These are phyloP conservation scores for Microascus cirrosus DNA, from an alignment of 2,329 filamentous ascomycete species.

Conservation along the genomic window DNA sequence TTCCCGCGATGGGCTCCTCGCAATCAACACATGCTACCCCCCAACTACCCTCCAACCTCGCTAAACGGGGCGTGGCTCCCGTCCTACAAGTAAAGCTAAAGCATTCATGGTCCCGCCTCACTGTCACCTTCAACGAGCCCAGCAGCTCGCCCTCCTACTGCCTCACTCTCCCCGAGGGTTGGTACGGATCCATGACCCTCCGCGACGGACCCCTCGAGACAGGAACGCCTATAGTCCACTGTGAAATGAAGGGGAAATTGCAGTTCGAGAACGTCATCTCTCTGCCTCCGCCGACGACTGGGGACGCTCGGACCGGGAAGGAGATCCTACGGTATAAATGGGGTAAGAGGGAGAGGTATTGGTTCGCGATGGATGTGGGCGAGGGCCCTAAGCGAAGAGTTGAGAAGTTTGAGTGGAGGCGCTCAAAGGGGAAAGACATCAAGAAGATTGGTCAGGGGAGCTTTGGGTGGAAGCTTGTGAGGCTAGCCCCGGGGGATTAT, in stretches of 20 bases:
- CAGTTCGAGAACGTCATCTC: background rate
- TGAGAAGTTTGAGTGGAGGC: background rate
- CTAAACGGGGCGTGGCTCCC: background rate
- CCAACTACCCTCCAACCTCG: background rate
- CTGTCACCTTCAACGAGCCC: background rate
- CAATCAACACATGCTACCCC: background rate
- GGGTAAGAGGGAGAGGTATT: background rate
- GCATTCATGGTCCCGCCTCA: background rate
- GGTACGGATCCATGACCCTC: background rate
- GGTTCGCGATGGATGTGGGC: slow-evolving; percentile 1
- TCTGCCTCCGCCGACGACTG: background rate
- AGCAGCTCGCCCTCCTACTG: background rate
- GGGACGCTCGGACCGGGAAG: background rate
- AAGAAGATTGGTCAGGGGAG: background rate
- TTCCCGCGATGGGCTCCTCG: background rate
- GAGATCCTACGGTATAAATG: background rate
- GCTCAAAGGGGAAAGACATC: slow-evolving; percentile 1
- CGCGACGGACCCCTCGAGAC: background rate
- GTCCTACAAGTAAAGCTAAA: background rate
- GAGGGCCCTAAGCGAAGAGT: background rate
- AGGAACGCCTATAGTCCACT: background rate
- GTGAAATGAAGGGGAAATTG: background rate
- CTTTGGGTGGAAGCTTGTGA: slow-evolving; percentile 3
- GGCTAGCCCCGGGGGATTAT: background rate
- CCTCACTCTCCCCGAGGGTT: background rate